Conservation (phyloP, 371 early-diverging fungal genomes). For the Blakeslea trispora region DNA sequence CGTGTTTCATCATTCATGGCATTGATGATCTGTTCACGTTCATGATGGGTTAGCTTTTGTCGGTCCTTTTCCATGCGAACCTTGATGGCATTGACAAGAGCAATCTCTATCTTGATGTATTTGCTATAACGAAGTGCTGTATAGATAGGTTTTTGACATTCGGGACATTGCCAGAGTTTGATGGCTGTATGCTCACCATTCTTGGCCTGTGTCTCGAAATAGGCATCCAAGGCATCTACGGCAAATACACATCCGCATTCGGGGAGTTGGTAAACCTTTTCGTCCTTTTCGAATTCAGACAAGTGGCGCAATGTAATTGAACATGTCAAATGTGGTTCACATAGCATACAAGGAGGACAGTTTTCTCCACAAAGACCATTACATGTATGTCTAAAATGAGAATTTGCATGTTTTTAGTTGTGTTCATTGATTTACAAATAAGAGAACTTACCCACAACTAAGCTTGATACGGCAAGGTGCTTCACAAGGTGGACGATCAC, state of each 20-base stretch:
- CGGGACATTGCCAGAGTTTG: slow-evolving; percentile 53
- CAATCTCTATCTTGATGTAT: slow-evolving; percentile 46
- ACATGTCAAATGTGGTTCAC: slow-evolving; percentile 31
- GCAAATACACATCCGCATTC: slow-evolving; percentile 55
- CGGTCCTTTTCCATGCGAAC: slow-evolving; percentile 28
- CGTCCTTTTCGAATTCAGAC: slow-evolving; percentile 40
- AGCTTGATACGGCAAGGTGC: slow-evolving; percentile 28
- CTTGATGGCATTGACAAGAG: slow-evolving; percentile 47
- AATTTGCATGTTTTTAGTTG: neutral
- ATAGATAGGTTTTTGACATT: slow-evolving; percentile 42
- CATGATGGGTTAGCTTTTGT: slow-evolving; percentile 29
- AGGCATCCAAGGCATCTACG: slow-evolving; percentile 41
- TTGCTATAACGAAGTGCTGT: slow-evolving; percentile 44
- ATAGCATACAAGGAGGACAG: slow-evolving; percentile 46
- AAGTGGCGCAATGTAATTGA: slow-evolving; percentile 39
- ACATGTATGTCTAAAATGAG: slow-evolving; percentile 39
- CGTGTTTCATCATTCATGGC: slow-evolving; percentile 52
- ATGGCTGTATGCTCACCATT: slow-evolving; percentile 49
- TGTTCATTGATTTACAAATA: too few relatives aligned
- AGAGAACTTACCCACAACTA: slow-evolving; percentile 44
- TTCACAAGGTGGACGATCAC: slow-evolving; percentile 51
- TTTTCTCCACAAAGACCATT: slow-evolving; percentile 50
- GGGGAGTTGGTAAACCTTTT: slow-evolving; percentile 40
- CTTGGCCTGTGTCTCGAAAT: slow-evolving; percentile 40
- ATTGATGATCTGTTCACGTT: slow-evolving; percentile 36